These are phyloP conservation scores for Brassica nigra DNA, from an alignment of 345 rosid genomes.

Conservation along the genomic window DNA sequence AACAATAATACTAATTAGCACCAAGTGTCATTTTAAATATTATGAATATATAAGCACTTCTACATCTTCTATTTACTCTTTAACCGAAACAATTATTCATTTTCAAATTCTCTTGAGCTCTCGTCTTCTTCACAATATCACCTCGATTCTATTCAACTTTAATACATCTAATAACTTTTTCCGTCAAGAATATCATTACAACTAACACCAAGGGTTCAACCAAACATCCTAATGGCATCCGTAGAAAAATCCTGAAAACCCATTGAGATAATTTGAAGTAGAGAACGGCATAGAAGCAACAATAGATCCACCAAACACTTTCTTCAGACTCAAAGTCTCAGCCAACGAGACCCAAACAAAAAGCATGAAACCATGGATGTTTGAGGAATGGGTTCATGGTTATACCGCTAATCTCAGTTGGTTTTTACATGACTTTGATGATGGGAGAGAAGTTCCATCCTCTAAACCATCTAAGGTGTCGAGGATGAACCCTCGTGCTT, in stretches of 20 bases:
- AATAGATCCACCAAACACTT: slow-evolving; percentile 67
- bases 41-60: not conserved
- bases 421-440: slow-evolving; percentile 35
- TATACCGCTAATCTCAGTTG: too few relatives aligned
- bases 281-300: slow-evolving; percentile 59
- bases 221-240: slow-evolving; percentile 70
- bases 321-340: slow-evolving; percentile 61
- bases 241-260: slow-evolving; percentile 74
- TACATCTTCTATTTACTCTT: not conserved
- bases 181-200: slow-evolving; percentile 73
- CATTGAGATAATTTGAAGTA: slow-evolving; percentile 48
- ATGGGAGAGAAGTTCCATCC: slow-evolving; percentile 81
- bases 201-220: slow-evolving; percentile 69
- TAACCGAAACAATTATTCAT: not conserved
- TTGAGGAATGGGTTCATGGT: slow-evolving; percentile 41
- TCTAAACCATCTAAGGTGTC: slow-evolving; percentile 69
- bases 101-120: not conserved
- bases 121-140: not conserved
- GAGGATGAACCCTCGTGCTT: slow-evolving; percentile 65
- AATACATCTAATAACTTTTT: slow-evolving; percentile 46
- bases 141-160: not conserved
- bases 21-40: too few relatives aligned
- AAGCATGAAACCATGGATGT: slow-evolving; percentile 83
- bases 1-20: too few relatives aligned
- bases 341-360: slow-evolving; percentile 59